A percentile compares a stretch with the other conserved stretches of the same genome.
Evolutionary conservation across 768 basidiomycete genomes (phyloP).

Genomic region (Lentinula raphanica): DNA sequence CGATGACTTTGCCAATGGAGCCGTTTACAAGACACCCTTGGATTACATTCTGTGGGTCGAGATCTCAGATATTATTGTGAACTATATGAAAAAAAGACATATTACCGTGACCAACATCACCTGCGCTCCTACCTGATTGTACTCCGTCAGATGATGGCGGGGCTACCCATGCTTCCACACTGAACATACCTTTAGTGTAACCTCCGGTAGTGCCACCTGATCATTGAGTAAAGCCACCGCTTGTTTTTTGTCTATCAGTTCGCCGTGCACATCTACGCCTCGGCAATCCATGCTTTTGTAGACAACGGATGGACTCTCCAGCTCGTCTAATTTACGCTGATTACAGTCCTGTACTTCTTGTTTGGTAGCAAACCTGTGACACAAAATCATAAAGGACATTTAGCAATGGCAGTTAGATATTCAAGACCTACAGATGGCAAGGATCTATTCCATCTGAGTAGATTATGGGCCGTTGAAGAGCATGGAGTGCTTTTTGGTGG

Average conservation of each 20-base stretch:
- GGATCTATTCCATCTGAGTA: conserved; percentile 73
- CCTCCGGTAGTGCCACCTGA: conserved; percentile 47
- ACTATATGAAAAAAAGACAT: not conserved
- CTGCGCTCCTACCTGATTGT: conserved; percentile 64
- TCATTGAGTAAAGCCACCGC: conserved; percentile 41
- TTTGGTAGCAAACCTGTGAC: conserved; percentile 65
- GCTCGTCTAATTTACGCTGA: conserved; percentile 43
- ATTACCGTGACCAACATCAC: conserved; percentile 76
- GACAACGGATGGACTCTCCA: conserved; percentile 31
- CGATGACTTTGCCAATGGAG: conserved; percentile 52
- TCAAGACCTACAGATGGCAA: conserved; percentile 63
- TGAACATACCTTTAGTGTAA: conserved; percentile 45
- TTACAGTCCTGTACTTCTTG: conserved; percentile 78
- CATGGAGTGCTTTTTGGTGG: conserved; percentile 52
- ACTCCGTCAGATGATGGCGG: conserved; percentile 5
- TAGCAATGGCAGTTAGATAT: not conserved
- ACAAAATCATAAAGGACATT: not conserved
- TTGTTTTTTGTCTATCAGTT: conserved; percentile 23
- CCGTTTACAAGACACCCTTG: conserved; percentile 73
- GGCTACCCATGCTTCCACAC: not conserved
- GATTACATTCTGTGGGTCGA: conserved; percentile 46
- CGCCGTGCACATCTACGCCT: conserved; percentile 33
- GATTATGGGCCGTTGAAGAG: conserved; percentile 49
- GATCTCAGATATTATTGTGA: not conserved
- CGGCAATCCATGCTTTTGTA: conserved; percentile 41